phyloP scores from a whole-genome alignment of 2,329 filamentous ascomycete genomes.

The Ilyonectria robusta region DNA sequence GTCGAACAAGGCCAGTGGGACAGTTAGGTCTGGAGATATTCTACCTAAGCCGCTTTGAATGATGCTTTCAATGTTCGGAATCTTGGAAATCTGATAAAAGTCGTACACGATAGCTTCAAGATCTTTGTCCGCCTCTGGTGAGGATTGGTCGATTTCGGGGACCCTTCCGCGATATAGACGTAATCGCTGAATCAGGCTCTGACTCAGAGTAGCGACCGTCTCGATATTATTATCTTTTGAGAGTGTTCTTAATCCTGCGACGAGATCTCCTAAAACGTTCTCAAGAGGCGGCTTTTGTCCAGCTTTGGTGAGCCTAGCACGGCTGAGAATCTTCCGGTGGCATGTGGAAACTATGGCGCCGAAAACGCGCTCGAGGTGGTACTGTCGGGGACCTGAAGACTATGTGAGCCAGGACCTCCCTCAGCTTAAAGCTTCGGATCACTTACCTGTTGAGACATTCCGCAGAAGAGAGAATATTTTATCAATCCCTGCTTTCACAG shows the following conservation, averaged over 20 bases:
- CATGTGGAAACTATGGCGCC: conserved; percentile 31
- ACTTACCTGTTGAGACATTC: conserved; percentile 9
- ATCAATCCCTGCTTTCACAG: conserved; percentile 36
- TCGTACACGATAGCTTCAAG: conserved; percentile 22
- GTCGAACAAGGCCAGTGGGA: conserved; percentile 22
- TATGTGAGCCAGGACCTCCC: background rate
- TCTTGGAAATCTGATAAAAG: conserved; percentile 22
- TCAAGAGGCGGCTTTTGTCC: conserved; percentile 4
- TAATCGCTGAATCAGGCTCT: conserved; percentile 10
- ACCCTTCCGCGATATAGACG: conserved; percentile 8
- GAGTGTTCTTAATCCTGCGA: conserved; percentile 2
- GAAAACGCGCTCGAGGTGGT: conserved; percentile 11
- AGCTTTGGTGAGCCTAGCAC: conserved; percentile 15
- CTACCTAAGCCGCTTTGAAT: conserved; percentile 9
- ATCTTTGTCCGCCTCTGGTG: background rate
- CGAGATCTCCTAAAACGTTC: background rate
- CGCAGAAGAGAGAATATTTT: conserved; percentile 30
- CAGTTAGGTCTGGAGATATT: background rate
- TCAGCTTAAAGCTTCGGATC: background rate
- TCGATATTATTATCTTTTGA: background rate
- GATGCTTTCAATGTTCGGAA: conserved; percentile 17
- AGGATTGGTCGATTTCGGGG: background rate
- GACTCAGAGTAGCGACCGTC: conserved; percentile 4
- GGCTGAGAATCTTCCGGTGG: conserved; percentile 26
- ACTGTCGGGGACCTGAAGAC: conserved; percentile 4